Base-by-base conservation (phyloP, 441 rosid genomes). In the Jatropha podagrica region DNA sequence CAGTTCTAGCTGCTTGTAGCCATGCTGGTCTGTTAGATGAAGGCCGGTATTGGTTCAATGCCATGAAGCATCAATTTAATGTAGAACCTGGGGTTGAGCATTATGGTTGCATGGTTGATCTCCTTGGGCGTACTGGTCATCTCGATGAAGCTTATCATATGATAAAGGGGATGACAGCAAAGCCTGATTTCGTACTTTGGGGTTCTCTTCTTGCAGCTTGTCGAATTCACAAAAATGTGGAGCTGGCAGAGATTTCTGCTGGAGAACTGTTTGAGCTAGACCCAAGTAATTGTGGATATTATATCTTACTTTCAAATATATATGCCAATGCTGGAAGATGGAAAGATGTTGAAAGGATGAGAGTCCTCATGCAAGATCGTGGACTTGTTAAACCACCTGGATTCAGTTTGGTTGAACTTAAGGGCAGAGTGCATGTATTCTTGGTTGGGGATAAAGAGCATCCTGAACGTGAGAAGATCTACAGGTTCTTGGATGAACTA, bases 201-300 rank as follows among this genome's bases (percentile, higher is more conserved):
- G 92, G 96, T 71, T 91, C 98, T 14, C 92, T 93, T 82, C 98
- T 95, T 60, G 89, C 92, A n/a, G 97, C 98, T 71, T 93, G 98
- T 81, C 84, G 96, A 81, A 82, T 86, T 46, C 91, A 93, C 86
- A 90, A 95, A 82, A 90, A 90, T 61, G 88, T 95, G 65, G 97
- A 90, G 82, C 91, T 95, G 7, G 99, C 90, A 1, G 98, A 89
- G 81, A 80, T 89, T 77, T 84, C 91, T 3, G 96, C 93, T 0
- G 37, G 82, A 0, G 84, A 84, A 68, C 70, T 95, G 79, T 91
- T 95, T 68, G 87, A 91, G 48, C 79, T 93, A 52, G 94, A 91
- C 62, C 85, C 95, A 37, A 81, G 74, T 44, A 91, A 90, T 65
- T 88, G 91, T 59, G 97, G 97, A 26, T 88, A 89, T 72, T 86